Conservation (phyloP, 2,329 filamentous ascomycete species). For the Xylaria sp. region DNA sequence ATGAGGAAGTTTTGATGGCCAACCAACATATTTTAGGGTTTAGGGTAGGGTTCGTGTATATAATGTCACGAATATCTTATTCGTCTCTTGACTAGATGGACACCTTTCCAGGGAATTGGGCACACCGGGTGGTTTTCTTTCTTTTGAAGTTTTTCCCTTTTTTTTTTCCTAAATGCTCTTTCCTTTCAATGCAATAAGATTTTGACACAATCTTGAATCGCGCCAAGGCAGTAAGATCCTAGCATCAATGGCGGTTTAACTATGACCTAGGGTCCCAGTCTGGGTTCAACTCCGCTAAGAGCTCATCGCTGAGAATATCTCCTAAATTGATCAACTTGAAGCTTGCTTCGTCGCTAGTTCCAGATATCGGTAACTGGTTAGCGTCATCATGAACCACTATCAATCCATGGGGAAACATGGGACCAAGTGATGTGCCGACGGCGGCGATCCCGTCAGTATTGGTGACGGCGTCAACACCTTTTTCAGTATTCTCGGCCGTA, state of each 20-base stretch:
- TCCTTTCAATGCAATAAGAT: neutral
- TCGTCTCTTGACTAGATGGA: neutral
- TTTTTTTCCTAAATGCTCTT: neutral
- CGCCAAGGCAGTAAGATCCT: neutral
- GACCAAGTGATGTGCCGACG: constrained; percentile 56
- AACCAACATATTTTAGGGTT: neutral
- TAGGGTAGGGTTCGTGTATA: constrained; percentile 21
- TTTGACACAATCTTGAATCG: neutral
- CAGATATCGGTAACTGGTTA: constrained; percentile 59
- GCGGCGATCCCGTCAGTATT: constrained; percentile 64
- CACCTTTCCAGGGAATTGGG: constrained; percentile 1
- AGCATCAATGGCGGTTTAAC: constrained; percentile 10
- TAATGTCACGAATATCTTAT: neutral
- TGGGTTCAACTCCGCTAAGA: constrained; percentile 51
- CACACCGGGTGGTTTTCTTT: neutral
- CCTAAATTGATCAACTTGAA: constrained; percentile 61
- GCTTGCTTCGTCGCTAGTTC: constrained; percentile 58
- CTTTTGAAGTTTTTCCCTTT: too few species aligned
- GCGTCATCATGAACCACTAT: constrained; percentile 65
- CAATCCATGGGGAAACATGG: constrained; percentile 55
- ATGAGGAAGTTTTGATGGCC: constrained; percentile 12
- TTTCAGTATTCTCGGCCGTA: constrained; percentile 54
- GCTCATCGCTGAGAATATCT: constrained; percentile 51
- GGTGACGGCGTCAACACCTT: constrained; percentile 59
- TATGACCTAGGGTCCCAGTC: constrained; percentile 54